Base-by-base conservation (phyloP, 108 stramenopile species). In the Discostella stelligeroides region DNA sequence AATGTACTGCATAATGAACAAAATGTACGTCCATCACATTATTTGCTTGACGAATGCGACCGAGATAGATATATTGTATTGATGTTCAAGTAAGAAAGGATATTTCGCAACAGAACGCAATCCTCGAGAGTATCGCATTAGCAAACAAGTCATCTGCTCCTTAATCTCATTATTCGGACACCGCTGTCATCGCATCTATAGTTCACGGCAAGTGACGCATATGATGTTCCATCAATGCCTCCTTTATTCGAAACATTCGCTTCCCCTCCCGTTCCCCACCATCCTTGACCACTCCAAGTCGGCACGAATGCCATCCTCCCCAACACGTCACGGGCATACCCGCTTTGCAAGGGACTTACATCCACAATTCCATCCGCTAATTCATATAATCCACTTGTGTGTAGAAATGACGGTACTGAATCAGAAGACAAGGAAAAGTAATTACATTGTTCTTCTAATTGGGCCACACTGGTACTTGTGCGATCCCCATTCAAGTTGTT, bases 301-400 rank as follows among this genome's bases (percentile, higher is more conserved):
- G 68, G 47, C 14, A 50, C 60, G 60, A 81, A 81, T 17, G 75
- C 49, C 39, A 94, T 55, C 37, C 92, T 77, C 11, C 92, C 92
- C 74, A 90, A 88, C 17, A 86, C 87, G 55, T 94, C 90, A 59
- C 88, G 66, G 4, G 89, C 80, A 65, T 83, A 90, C 41, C 92
- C 92, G 65, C 86, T 87, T 27, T 82, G 66, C 41, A 94, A 72
- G 9, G 92, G 90, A 48, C 85, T 53, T 0, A 94, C 87, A 76
- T 94, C 92, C n/a, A 94, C 86, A 18, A 94, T 76, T 7, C 76
- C 83, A 81, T 94, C 90, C 27, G 84, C 87, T 30, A 81, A 38
- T 70, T 89, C 88, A 18, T 79, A 76, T 65, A 90, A 67, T 48
- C 63, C 68, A 28, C 84, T 62, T 70, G 87, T 86, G 82, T 89